These are phyloP conservation scores for Paramecium octaurelia DNA, from an alignment of 73 alveolate genomes.

Conservation along the genomic window DNA sequence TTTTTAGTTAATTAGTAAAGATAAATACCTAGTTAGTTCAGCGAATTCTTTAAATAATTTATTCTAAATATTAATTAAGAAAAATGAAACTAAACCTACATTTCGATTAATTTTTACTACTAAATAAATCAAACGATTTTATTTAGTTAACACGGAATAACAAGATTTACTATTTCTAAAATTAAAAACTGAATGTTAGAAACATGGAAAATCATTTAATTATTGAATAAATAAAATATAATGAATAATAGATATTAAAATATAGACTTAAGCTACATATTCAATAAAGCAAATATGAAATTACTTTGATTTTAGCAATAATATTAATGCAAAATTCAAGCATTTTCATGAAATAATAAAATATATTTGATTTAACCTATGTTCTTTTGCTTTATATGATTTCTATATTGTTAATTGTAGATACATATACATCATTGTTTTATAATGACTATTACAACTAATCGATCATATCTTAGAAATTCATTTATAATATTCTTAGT, in stretches of 20 bases:
- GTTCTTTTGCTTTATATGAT: background rate
- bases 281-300: background rate
- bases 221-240: background rate
- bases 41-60: background rate
- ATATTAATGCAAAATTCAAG: background rate
- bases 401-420: too few relatives aligned
- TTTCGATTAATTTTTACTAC: background rate
- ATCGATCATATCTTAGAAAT: background rate
- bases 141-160: background rate
- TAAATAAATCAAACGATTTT: background rate
- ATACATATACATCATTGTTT: too few relatives aligned
- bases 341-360: background rate
- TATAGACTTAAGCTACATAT: background rate
- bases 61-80: background rate
- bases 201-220: constrained; percentile 26
- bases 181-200: background rate
- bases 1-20: background rate
- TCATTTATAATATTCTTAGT: too few relatives aligned
- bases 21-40: background rate
- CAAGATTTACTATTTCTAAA: background rate
- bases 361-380: background rate
- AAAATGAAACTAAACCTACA: constrained; percentile 31
- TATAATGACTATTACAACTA: background rate
- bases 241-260: background rate
- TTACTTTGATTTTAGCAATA: background rate